A percentile compares a stretch with the other conserved stretches of the same genome.
Evolutionary conservation across 2,329 filamentous ascomycete species (phyloP).

Genomic region (Exophiala alcalophila): DNA sequence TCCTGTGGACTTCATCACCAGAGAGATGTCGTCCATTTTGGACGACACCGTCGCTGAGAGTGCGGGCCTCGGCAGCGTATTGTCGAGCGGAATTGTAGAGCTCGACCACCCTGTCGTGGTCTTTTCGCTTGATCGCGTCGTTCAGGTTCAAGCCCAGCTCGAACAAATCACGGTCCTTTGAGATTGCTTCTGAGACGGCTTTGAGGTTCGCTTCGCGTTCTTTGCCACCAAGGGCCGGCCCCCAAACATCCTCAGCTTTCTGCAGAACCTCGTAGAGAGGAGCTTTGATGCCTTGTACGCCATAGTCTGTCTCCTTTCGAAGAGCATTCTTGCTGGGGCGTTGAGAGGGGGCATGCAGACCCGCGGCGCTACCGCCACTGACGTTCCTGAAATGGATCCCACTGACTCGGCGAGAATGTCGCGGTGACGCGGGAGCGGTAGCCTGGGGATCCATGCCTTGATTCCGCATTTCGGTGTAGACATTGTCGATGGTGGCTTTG

Average conservation of each 20-base stretch:
- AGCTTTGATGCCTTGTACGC: slow-evolving; percentile 79
- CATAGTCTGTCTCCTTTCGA: slow-evolving; percentile 88
- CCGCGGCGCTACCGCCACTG: slow-evolving; percentile 41
- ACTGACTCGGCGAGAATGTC: slow-evolving; percentile 66
- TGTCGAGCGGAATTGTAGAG: slow-evolving; percentile 80
- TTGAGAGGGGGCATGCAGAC: slow-evolving; percentile 39
- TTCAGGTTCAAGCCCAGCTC: slow-evolving; percentile 74
- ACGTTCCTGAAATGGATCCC: slow-evolving; percentile 56
- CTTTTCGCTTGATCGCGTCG: slow-evolving; percentile 83
- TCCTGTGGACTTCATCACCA: slow-evolving; percentile 78
- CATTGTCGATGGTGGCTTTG: slow-evolving; percentile 96
- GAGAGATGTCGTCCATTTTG: slow-evolving; percentile 56
- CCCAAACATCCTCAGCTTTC: slow-evolving; percentile 97
- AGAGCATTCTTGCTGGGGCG: slow-evolving; percentile 85
- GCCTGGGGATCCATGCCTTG: slow-evolving; percentile 58
- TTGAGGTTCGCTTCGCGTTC: slow-evolving; percentile 89
- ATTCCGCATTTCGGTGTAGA: slow-evolving; percentile 90
- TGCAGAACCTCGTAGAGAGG: slow-evolving; percentile 85
- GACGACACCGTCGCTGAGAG: slow-evolving; percentile 59
- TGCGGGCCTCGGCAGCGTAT: slow-evolving; percentile 74
- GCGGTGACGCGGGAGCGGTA: slow-evolving; percentile 34
- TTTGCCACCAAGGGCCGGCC: slow-evolving; percentile 82
- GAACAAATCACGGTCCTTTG: slow-evolving; percentile 76
- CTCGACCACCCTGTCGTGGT: slow-evolving; percentile 83
- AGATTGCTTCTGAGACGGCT: slow-evolving; percentile 69